These are phyloP conservation scores for Claviceps digitariae DNA, from an alignment of 2,329 filamentous ascomycete genomes.

Conservation along the genomic window DNA sequence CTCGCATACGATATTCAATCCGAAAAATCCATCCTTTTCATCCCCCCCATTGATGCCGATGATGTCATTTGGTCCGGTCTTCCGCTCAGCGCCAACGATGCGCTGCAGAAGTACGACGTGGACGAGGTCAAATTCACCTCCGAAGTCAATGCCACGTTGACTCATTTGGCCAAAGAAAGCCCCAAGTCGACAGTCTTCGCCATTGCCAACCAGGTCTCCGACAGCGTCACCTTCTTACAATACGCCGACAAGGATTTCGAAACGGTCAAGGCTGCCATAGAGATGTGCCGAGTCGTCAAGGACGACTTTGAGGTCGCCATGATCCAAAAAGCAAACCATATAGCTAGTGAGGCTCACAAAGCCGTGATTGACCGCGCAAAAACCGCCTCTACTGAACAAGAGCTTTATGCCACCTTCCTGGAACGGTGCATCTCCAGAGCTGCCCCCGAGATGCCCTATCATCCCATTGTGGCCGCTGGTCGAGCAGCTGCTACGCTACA, in stretches of 20 bases:
- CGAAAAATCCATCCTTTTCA: conserved; percentile 69
- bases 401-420: conserved; percentile 72
- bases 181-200: conserved; percentile 47
- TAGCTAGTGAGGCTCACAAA: conserved; percentile 55
- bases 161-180: conserved; percentile 30
- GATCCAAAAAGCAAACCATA: conserved; percentile 56
- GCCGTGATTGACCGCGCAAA: conserved; percentile 48
- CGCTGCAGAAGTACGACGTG: conserved; percentile 63
- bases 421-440: conserved; percentile 62
- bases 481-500: conserved; percentile 74
- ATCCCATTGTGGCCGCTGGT: conserved; percentile 72
- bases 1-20: conserved; percentile 67
- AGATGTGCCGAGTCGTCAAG: conserved; percentile 56
- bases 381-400: conserved; percentile 59
- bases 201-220: conserved; percentile 65
- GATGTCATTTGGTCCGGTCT: conserved; percentile 89
- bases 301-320: conserved; percentile 62
- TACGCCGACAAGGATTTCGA: conserved; percentile 51
- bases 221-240: conserved; percentile 55
- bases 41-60: conserved; percentile 78
- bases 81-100: conserved; percentile 64
- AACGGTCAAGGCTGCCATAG: conserved; percentile 48
- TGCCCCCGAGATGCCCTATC: conserved; percentile 74
- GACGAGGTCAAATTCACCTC: conserved; percentile 62
- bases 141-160: conserved; percentile 63